Evolutionary conservation across 2,329 filamentous ascomycete genomes (phyloP), one percentile per base, ranked within the genome.

Genomic region (Epichloe sylvatica): DNA sequence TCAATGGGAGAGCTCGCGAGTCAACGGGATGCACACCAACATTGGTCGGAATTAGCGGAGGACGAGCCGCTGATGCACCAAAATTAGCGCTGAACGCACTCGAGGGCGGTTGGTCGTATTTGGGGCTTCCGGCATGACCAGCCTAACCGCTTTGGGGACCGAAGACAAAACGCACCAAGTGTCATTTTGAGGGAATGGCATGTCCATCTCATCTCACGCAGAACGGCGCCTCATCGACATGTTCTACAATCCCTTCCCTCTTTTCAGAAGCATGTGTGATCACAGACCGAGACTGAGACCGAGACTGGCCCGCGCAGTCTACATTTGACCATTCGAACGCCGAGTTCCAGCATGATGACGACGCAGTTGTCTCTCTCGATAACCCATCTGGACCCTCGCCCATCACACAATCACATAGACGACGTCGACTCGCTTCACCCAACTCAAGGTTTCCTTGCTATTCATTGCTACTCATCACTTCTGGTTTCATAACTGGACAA

Each of bases 71-170:
- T 19, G 19, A 19, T 19, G 3, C 19, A 19, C 19, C 3, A 19
- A 19, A 19, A 19, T 19, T 19, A 19, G 19, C 19, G 19, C 19
- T 19, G 19, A 19, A 19, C 19, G 19, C 23, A 23, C 23, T 23
- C 23, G 23, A 19, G 19, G 19, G 19, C 19, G 19, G 19, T 19
- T 19, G 19, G 19, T 19, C 19, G 19, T 19, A 3, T 19, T 19
- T 19, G 17, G 17, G 19, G 19, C 19, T 19, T 19, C 19, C 23
- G 1, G 23, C 2, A 15, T 9, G 30, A 38, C 19, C 11, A 30
- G 38, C 36, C 53, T 52, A 57, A 49, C 55, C 56, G 38, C 46
- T 52, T 55, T 53, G 51, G 54, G 52, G 50, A 57, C 56, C 56
- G 56, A 57, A 47, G 45, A 47, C 13, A 19, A 46, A 38, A 46